A percentile compares a stretch with the other conserved stretches of the same genome.
Conservation (phyloP, 345 rosid species). For the Corchorus capsularis region DNA sequence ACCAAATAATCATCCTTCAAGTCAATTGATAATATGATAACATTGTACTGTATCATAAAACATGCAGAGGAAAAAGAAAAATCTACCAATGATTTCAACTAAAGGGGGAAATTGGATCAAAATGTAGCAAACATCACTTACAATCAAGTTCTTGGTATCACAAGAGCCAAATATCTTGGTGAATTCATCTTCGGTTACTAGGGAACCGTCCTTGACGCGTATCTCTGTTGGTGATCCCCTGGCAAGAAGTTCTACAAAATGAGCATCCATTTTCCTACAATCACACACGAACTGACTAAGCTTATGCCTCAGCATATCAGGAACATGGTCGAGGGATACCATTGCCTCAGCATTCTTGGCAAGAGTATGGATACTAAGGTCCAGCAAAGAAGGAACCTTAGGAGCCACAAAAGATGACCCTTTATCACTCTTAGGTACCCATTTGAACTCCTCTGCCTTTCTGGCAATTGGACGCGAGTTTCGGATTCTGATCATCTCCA, state of each 20-base stretch:
- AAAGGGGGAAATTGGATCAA: background rate
- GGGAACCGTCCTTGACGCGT: slow-evolving; percentile 29
- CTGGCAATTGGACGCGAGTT: background rate
- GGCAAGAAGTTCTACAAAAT: slow-evolving; percentile 41
- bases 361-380: slow-evolving; percentile 38
- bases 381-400: slow-evolving; percentile 33
- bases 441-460: slow-evolving; percentile 16
- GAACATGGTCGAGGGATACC: slow-evolving; percentile 40
- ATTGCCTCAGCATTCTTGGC: slow-evolving; percentile 39
- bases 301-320: slow-evolving; percentile 41
- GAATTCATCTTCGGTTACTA: slow-evolving; percentile 37
- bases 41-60: background rate
- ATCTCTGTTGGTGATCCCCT: slow-evolving; percentile 44
- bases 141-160: slow-evolving; percentile 33
- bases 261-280: slow-evolving; percentile 29
- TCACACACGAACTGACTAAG: slow-evolving; percentile 32
- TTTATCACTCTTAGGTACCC: slow-evolving; percentile 23
- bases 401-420: background rate
- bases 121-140: slow-evolving; percentile 22
- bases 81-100: background rate
- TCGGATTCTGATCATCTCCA: slow-evolving; percentile 33
- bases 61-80: background rate
- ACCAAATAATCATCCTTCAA: background rate
- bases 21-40: background rate
- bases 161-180: slow-evolving; percentile 32